phyloP scores from a whole-genome alignment of 2,329 filamentous ascomycete genomes.

The Sporothrix sp. region DNA sequence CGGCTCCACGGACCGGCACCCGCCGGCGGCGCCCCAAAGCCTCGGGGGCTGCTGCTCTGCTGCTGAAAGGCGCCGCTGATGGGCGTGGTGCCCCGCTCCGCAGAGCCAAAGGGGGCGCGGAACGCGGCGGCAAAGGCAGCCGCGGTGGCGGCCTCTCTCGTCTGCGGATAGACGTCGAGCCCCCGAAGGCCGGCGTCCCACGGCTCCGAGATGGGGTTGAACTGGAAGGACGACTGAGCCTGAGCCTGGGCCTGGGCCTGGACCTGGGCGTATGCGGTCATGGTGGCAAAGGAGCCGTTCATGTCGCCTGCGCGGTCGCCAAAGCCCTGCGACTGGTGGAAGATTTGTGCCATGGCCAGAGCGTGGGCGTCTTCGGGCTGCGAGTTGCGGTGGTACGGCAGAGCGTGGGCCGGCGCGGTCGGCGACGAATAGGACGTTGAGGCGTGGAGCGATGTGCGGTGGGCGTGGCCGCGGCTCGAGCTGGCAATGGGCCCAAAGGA shows the following conservation, averaged over 20 bases:
- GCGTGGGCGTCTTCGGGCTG: constrained; percentile 7
- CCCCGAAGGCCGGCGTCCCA: constrained; percentile 29
- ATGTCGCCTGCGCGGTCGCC: not conserved
- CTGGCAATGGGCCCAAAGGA: constrained; percentile 21
- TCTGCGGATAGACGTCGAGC: not conserved
- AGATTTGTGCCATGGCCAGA: not conserved
- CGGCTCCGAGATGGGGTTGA: constrained; percentile 38
- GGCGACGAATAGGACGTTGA: constrained; percentile 12
- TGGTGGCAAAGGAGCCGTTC: not conserved
- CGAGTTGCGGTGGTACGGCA: constrained; percentile 5
- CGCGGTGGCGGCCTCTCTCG: not conserved
- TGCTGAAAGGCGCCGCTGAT: constrained; percentile 23
- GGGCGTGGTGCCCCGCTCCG: constrained; percentile 31
- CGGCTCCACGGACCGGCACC: constrained; percentile 30
- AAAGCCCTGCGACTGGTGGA: constrained; percentile 2
- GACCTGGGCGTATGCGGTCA: not conserved
- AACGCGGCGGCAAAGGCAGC: not conserved
- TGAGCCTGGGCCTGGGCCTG: constrained; percentile 1
- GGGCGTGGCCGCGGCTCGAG: constrained; percentile 37
- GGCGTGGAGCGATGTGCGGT: constrained; percentile 33
- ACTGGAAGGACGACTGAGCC: constrained; percentile 29
- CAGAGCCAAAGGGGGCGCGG: constrained; percentile 25
- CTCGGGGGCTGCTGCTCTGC: constrained; percentile 23
- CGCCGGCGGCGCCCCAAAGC: constrained; percentile 8
- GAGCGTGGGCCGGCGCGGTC: constrained; percentile 1